These are phyloP conservation scores for Gaeumannomyces sp. DNA, from an alignment of 2,329 filamentous ascomycete species.

Conservation along the genomic window DNA sequence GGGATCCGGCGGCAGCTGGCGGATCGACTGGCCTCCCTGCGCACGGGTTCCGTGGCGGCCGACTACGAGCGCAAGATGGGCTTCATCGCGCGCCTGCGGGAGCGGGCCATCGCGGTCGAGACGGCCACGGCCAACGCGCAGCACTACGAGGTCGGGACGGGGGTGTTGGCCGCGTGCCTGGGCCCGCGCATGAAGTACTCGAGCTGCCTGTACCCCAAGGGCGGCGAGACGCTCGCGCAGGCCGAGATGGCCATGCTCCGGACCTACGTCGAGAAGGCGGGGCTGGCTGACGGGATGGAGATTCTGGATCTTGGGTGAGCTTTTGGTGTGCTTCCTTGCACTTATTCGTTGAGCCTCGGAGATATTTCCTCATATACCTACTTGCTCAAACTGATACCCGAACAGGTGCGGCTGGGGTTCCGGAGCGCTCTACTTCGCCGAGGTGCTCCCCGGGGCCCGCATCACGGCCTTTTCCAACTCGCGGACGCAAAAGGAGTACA, in stretches of 20 bases:
- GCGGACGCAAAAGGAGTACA: conserved; percentile 60
- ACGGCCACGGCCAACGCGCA: conserved; percentile 60
- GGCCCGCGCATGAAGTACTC: conserved; percentile 69
- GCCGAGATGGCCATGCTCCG: conserved; percentile 62
- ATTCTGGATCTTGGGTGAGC: conserved; percentile 56
- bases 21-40: conserved; percentile 43
- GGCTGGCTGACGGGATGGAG: conserved; percentile 51
- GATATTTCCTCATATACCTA: no score
- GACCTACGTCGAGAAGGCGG: conserved; percentile 55
- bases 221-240: conserved; percentile 55
- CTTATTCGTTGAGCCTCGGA: no score
- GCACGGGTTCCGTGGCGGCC: conserved; percentile 41
- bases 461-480: conserved; percentile 67
- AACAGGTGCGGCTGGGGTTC: conserved; percentile 64
- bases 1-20: conserved; percentile 61
- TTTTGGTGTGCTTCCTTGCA: conserved; percentile 8
- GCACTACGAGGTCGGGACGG: conserved; percentile 67
- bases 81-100: conserved; percentile 54
- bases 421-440: conserved; percentile 57
- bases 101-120: conserved; percentile 61
- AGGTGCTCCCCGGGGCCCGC: conserved; percentile 53
- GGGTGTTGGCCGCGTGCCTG: conserved; percentile 53
- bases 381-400: background rate
- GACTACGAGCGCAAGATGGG: conserved; percentile 55
- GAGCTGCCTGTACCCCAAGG: conserved; percentile 58